Conservation (phyloP, 768 basidiomycete genomes). For the Pisolithus albus region DNA sequence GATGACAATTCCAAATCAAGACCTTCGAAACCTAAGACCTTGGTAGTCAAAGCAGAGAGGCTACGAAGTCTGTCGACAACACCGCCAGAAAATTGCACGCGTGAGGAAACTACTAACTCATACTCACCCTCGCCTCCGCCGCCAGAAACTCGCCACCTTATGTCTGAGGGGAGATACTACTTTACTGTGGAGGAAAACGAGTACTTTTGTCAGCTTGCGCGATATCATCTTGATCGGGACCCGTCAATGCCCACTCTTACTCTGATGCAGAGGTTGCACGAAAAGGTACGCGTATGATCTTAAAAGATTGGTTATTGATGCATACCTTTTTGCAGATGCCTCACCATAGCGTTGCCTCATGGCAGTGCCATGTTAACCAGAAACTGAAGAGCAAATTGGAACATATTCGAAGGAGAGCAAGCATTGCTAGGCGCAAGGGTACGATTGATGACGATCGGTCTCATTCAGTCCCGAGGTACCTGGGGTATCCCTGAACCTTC, state of each 20-base stretch:
- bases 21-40: constrained; percentile 3
- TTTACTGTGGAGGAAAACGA: constrained; percentile 49
- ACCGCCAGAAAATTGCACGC: constrained; percentile 3
- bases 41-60: constrained; percentile 1
- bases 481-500: neutral
- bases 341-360: constrained; percentile 48
- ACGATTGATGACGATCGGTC: neutral
- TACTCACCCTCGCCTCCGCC: constrained; percentile 45
- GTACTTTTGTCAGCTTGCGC: constrained; percentile 40
- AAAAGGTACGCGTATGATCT: constrained; percentile 35
- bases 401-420: constrained; percentile 41
- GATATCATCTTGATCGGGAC: constrained; percentile 42
- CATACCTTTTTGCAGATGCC: constrained; percentile 43
- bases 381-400: constrained; percentile 36
- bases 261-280: constrained; percentile 34
- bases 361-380: constrained; percentile 35
- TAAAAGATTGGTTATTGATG: neutral
- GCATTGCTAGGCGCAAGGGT: constrained; percentile 45
- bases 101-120: constrained; percentile 5
- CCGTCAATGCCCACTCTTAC: constrained; percentile 34
- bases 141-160: constrained; percentile 21
- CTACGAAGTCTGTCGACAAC: constrained; percentile 1
- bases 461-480: neutral
- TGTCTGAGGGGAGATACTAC: constrained; percentile 28
- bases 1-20: constrained; percentile 4